phyloP scores from a whole-genome alignment of 148 eudicot species.

The Agrostemma githago region DNA sequence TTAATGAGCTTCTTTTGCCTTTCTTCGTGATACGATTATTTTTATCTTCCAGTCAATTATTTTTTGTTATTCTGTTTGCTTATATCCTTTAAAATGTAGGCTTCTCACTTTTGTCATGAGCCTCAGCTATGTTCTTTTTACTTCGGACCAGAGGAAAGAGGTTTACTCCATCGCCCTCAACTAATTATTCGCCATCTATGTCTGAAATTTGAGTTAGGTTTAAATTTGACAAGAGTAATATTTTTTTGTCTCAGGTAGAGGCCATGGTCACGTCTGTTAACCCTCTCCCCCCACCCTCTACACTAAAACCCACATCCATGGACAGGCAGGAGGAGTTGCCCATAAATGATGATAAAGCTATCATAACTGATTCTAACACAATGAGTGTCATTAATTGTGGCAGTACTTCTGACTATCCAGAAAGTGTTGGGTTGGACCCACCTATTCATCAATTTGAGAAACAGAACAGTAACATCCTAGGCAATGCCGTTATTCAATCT shows the following conservation, averaged over 20 bases:
- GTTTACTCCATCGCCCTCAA: conserved; percentile 25
- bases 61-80: conserved; percentile 3
- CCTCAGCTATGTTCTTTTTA: conserved; percentile 47
- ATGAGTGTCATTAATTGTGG: conserved; percentile 31
- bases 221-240: conserved; percentile 9
- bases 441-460: conserved; percentile 26
- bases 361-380: conserved; percentile 44
- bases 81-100: conserved; percentile 37
- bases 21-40: neutral
- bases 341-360: conserved; percentile 29
- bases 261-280: conserved; percentile 35
- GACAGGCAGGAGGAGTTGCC: conserved; percentile 38
- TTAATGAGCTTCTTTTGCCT: neutral
- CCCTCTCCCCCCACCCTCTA: conserved; percentile 24
- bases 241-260: conserved; percentile 48
- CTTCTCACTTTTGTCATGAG: conserved; percentile 49
- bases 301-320: conserved; percentile 27
- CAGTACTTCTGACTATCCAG: conserved; percentile 21
- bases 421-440: conserved; percentile 28
- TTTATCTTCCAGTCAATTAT: neutral
- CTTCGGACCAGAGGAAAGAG: conserved; percentile 69
- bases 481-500: conserved; percentile 31
- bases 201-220: neutral
- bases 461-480: conserved; percentile 18
- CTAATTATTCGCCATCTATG: neutral